A percentile compares a stretch with the other conserved stretches of the same genome.
These are phyloP conservation scores for Ustilaginoidea virens DNA, from an alignment of 2,329 filamentous ascomycete genomes.

Conservation along the genomic window DNA sequence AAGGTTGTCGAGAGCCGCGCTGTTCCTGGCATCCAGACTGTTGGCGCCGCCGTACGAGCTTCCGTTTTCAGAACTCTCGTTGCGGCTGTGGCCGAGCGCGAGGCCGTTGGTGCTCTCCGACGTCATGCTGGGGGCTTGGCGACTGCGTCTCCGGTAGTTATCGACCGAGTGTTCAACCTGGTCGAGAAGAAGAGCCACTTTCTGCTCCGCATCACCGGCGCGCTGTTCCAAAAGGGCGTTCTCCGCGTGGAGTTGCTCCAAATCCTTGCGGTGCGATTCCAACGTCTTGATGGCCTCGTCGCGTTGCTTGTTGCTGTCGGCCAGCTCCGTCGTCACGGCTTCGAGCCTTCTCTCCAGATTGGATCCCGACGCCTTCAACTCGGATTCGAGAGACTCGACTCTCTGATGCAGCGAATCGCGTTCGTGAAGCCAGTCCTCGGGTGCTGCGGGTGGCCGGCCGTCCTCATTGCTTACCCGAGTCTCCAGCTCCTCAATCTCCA, in stretches of 20 bases:
- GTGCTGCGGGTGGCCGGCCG: constrained; percentile 20
- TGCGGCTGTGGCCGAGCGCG: constrained; percentile 27
- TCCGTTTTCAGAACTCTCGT: constrained; percentile 43
- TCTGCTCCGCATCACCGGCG: constrained; percentile 78
- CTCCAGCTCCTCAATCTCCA: constrained; percentile 58
- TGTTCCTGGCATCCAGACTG: constrained; percentile 34
- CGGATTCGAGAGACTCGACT: constrained; percentile 52
- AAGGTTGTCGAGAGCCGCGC: constrained; percentile 69
- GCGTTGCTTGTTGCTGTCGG: constrained; percentile 50
- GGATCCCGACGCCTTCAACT: constrained; percentile 48
- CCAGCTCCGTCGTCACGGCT: constrained; percentile 54
- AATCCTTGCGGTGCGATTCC: constrained; percentile 42
- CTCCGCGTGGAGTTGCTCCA: constrained; percentile 72
- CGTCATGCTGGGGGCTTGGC: constrained; percentile 35
- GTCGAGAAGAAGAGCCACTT: constrained; percentile 82
- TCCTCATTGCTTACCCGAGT: constrained; percentile 28
- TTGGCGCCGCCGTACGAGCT: constrained; percentile 47
- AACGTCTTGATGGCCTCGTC: constrained; percentile 48
- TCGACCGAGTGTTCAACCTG: constrained; percentile 90
- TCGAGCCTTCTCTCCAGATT: constrained; percentile 59
- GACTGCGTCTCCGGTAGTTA: constrained; percentile 73
- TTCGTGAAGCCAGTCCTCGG: constrained; percentile 60
- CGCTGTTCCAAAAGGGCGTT: constrained; percentile 69
- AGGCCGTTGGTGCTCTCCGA: constrained; percentile 18
- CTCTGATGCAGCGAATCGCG: constrained; percentile 50